phyloP scores from a whole-genome alignment of 2,329 filamentous ascomycete genomes.

The Hypoxylon sp. region DNA sequence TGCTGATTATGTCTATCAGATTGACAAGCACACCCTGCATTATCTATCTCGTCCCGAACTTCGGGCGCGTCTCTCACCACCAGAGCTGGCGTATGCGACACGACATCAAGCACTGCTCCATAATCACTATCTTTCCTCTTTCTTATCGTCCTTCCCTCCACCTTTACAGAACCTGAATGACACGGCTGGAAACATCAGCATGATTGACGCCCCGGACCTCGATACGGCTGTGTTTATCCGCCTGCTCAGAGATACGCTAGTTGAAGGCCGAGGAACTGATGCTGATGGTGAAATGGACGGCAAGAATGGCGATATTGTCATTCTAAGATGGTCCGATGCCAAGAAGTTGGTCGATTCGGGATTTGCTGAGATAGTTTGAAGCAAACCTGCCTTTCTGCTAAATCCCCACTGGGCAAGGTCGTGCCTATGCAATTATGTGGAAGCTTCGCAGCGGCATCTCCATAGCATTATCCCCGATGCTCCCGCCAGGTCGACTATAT shows the following conservation, averaged over 20 bases:
- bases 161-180: constrained; percentile 90
- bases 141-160: constrained; percentile 85
- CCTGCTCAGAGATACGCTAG: constrained; percentile 72
- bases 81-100: constrained; percentile 86
- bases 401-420: not conserved
- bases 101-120: constrained; percentile 88
- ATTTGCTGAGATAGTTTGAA: constrained; percentile 72
- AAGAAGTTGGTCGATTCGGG: constrained; percentile 70
- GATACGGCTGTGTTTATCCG: constrained; percentile 89
- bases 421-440: not conserved
- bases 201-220: constrained; percentile 90
- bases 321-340: constrained; percentile 82
- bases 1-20: constrained; percentile 61
- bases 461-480: not conserved
- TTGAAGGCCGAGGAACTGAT: constrained; percentile 74
- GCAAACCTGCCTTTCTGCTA: not conserved
- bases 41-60: constrained; percentile 73
- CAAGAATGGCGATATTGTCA: constrained; percentile 74
- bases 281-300: constrained; percentile 72
- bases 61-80: constrained; percentile 76
- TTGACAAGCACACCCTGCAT: constrained; percentile 82
- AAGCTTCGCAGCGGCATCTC: not conserved
- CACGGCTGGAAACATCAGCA: constrained; percentile 87
- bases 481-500: not conserved
- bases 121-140: constrained; percentile 87